A percentile compares a stretch with the other conserved stretches of the same genome.
Evolutionary conservation across 1,284 basidiomycete genomes (phyloP).

Genomic region (Sanghuangporus weigelae): DNA sequence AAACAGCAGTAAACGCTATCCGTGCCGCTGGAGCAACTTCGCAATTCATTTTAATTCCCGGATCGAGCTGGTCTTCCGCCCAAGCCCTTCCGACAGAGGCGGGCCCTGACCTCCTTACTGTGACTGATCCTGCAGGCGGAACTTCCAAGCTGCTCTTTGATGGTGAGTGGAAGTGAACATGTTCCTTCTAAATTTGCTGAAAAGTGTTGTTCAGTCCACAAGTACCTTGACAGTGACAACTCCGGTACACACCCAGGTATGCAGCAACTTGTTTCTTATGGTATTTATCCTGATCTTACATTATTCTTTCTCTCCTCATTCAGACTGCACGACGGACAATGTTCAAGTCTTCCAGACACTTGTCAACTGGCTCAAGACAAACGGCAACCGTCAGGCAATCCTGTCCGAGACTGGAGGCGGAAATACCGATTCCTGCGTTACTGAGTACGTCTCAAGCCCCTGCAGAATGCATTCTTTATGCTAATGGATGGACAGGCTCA

Average conservation of each 20-base stretch:
- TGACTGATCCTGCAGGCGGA: constrained; percentile 50
- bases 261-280: background rate
- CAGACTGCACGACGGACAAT: constrained; percentile 30
- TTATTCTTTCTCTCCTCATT: background rate
- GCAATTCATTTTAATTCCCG: constrained; percentile 44
- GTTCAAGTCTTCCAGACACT: constrained; percentile 41
- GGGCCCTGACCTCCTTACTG: constrained; percentile 42
- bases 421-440: constrained; percentile 45
- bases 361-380: constrained; percentile 39
- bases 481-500: constrained; percentile 28
- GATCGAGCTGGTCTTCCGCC: constrained; percentile 39
- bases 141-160: constrained; percentile 52
- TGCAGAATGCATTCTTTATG: background rate
- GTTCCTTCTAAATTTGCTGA: constrained; percentile 19
- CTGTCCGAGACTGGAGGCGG: constrained; percentile 56
- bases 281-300: background rate
- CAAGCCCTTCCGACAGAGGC: constrained; percentile 46
- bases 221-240: constrained; percentile 57
- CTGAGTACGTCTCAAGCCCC: constrained; percentile 26
- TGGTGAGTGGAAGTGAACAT: constrained; percentile 25
- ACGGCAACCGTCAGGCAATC: constrained; percentile 50
- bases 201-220: constrained; percentile 40
- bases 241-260: constrained; percentile 41
- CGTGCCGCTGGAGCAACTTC: constrained; percentile 28
- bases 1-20: constrained; percentile 22